phyloP scores from a whole-genome alignment of 768 basidiomycete genomes.

The Russula ochroleuca region DNA sequence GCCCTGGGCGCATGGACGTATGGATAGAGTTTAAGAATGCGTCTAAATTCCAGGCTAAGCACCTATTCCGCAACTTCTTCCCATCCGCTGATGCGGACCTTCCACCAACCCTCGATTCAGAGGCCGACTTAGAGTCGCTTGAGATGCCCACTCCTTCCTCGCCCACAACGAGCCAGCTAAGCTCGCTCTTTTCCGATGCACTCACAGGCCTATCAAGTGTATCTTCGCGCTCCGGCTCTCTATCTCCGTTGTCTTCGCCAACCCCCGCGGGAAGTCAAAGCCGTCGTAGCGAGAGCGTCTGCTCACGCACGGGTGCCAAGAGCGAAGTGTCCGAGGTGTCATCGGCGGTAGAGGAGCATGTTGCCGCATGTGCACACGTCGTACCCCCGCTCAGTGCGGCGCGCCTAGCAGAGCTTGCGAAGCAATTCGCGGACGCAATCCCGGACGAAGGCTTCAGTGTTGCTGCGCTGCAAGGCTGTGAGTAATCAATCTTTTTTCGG shows the following conservation, averaged over 20 bases:
- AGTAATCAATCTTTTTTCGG: constrained; percentile 38
- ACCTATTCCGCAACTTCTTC: constrained; percentile 88
- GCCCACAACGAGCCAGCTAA: constrained; percentile 45
- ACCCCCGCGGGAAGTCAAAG: constrained; percentile 25
- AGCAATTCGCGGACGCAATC: constrained; percentile 73
- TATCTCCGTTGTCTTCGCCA: constrained; percentile 28
- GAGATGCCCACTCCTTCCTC: constrained; percentile 41
- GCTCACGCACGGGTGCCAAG: constrained; percentile 29
- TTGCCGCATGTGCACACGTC: constrained; percentile 54
- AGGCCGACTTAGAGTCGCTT: constrained; percentile 45
- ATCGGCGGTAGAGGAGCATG: constrained; percentile 58
- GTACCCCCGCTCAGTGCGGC: constrained; percentile 61
- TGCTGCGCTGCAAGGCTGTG: constrained; percentile 86
- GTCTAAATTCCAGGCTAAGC: constrained; percentile 79
- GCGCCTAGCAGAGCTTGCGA: constrained; percentile 64
- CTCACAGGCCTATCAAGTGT: constrained; percentile 40
- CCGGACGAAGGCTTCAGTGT: constrained; percentile 87
- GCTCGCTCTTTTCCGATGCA: constrained; percentile 44
- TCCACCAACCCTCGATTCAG: constrained; percentile 32
- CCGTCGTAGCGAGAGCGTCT: constrained; percentile 23
- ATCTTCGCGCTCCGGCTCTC: constrained; percentile 36
- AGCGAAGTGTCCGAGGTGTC: constrained; percentile 50
- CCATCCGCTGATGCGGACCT: constrained; percentile 60
- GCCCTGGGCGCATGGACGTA: constrained; percentile 90
- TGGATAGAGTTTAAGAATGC: constrained; percentile 90